A percentile compares a stretch with the other conserved stretches of the same genome.
Evolutionary conservation across 495 filamentous ascomycete species (phyloP).

Genomic region (Clohesyomyces aquaticus): DNA sequence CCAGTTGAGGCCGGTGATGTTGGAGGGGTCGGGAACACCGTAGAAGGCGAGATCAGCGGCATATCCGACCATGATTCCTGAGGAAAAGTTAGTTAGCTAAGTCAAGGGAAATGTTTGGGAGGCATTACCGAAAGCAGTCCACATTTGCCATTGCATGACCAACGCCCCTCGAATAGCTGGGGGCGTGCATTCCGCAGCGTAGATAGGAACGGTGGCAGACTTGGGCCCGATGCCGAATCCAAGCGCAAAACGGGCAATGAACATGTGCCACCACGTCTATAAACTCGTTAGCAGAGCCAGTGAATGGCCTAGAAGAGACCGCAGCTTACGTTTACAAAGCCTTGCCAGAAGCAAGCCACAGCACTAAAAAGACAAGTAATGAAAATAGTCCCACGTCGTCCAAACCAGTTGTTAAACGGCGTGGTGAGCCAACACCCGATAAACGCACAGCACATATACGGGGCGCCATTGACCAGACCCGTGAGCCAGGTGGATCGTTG

Average conservation of each 20-base stretch:
- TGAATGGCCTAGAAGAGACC: background rate
- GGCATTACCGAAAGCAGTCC: constrained; percentile 65
- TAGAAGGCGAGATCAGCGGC: constrained; percentile 74
- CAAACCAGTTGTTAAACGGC: constrained; percentile 77
- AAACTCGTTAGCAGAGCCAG: background rate
- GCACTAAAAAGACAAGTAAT: constrained; percentile 67
- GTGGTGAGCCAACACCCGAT: constrained; percentile 83
- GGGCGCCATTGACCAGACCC: constrained; percentile 65
- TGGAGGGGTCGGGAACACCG: constrained; percentile 56
- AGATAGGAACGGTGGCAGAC: constrained; percentile 76
- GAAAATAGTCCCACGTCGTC: constrained; percentile 83
- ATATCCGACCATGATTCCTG: constrained; percentile 77
- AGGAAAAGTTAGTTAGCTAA: background rate
- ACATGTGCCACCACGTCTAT: constrained; percentile 66
- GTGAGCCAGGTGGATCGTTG: background rate
- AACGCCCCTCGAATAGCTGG: constrained; percentile 74
- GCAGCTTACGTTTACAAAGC: constrained; percentile 59
- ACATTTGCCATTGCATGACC: constrained; percentile 75
- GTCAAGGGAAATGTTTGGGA: background rate
- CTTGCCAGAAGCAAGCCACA: constrained; percentile 74
- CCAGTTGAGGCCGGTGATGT: constrained; percentile 75
- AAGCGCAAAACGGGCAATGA: constrained; percentile 43
- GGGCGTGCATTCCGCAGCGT: constrained; percentile 76
- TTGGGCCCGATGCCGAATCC: constrained; percentile 79
- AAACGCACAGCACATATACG: constrained; percentile 78